Evolutionary conservation across 225 moss, liverwort and hornwort species (phyloP).

Genomic region (Antitrichia curtipendula): DNA sequence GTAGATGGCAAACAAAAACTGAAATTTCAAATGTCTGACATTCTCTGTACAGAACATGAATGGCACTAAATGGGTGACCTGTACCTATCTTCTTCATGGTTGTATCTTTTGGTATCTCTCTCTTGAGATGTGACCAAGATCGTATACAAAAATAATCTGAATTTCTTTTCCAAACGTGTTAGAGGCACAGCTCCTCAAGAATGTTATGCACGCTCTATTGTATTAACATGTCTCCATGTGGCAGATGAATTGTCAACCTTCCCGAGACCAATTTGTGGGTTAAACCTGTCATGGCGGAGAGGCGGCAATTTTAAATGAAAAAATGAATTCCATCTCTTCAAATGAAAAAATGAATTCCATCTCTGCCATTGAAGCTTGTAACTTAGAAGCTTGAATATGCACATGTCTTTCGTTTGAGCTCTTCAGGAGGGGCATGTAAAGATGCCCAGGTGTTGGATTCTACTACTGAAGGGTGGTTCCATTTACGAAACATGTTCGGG

Average conservation of each 20-base stretch:
- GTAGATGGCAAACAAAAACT: background rate
- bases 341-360: background rate
- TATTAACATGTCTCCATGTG: background rate
- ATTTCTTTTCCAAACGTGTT: background rate
- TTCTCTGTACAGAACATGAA: background rate
- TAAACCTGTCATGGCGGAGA: background rate
- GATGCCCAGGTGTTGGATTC: background rate
- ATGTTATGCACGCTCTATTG: background rate
- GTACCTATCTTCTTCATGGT: background rate
- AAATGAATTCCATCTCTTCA: background rate
- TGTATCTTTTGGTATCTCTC: background rate
- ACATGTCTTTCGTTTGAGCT: background rate
- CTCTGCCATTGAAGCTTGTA: background rate
- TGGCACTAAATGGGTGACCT: background rate
- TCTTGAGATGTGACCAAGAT: background rate
- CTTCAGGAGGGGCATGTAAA: background rate
- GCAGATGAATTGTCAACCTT: slow-evolving; percentile 6
- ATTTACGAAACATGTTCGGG: background rate
- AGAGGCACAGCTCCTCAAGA: background rate
- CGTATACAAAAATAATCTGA: too few species aligned
- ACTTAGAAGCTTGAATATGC: background rate
- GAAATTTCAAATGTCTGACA: background rate
- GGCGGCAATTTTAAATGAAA: background rate
- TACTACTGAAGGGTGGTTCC: background rate
- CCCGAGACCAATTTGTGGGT: background rate